Evolutionary conservation across 129 eudicot genomes (phyloP).

Genomic region (Centaurea solstitialis): DNA sequence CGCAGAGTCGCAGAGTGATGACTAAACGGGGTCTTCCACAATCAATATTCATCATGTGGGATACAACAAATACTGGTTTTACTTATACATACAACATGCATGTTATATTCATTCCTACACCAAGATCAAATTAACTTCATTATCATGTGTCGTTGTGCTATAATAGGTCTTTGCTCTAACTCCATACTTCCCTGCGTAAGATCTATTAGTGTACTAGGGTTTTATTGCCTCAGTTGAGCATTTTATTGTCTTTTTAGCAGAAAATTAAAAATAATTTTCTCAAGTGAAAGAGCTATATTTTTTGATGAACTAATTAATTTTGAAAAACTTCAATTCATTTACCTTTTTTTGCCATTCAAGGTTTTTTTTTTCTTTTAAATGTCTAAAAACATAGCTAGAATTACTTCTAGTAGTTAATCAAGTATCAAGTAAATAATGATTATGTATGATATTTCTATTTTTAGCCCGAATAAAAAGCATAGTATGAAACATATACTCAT

Average conservation of each 20-base stretch:
- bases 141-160: neutral
- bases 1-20: neutral
- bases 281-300: neutral
- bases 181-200: neutral
- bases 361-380: neutral
- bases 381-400: neutral
- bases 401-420: no score
- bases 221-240: neutral
- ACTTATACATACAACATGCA: neutral
- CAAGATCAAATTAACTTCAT: neutral
- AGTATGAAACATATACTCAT: no score
- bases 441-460: no score
- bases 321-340: neutral
- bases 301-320: neutral
- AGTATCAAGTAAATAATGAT: no score
- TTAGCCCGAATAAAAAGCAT: no score
- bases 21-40: neutral
- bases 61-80: neutral
- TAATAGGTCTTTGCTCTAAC: neutral
- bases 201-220: neutral
- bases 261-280: no score
- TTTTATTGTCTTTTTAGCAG: neutral
- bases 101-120: neutral
- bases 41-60: neutral
- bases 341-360: neutral